These are phyloP conservation scores for Centella asiatica DNA, from an alignment of 129 eudicot genomes.

Conservation along the genomic window DNA sequence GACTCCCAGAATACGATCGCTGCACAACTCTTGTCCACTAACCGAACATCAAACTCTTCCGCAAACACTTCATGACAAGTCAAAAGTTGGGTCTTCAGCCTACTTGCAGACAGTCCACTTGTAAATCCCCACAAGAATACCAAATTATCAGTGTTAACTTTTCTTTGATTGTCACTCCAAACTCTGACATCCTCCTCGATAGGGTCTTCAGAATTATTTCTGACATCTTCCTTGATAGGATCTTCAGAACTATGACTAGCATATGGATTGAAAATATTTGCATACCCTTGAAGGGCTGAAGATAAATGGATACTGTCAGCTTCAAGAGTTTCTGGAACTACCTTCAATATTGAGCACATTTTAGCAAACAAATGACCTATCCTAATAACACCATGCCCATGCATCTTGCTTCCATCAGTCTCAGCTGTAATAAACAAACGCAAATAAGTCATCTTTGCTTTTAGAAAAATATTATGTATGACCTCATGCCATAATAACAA, in stretches of 20 bases:
- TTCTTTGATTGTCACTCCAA: constrained; percentile 42
- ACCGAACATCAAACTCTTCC: constrained; percentile 53
- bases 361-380: constrained; percentile 64
- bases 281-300: constrained; percentile 25
- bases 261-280: constrained; percentile 24
- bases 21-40: constrained; percentile 78
- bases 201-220: constrained; percentile 29
- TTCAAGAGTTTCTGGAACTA: constrained; percentile 23
- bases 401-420: constrained; percentile 43
- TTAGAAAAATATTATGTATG: neutral
- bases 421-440: constrained; percentile 27
- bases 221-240: constrained; percentile 37
- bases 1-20: constrained; percentile 58
- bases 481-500: neutral
- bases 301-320: constrained; percentile 19
- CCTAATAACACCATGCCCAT: constrained; percentile 55
- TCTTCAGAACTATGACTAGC: constrained; percentile 24
- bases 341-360: constrained; percentile 48
- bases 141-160: constrained; percentile 38
- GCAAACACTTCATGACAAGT: constrained; percentile 39
- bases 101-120: constrained; percentile 47
- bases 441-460: neutral
- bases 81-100: constrained; percentile 41
- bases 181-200: constrained; percentile 40
- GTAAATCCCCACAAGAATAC: constrained; percentile 90